phyloP scores from a whole-genome alignment of 495 filamentous ascomycete genomes.

The Astrothelium subdiscretum region DNA sequence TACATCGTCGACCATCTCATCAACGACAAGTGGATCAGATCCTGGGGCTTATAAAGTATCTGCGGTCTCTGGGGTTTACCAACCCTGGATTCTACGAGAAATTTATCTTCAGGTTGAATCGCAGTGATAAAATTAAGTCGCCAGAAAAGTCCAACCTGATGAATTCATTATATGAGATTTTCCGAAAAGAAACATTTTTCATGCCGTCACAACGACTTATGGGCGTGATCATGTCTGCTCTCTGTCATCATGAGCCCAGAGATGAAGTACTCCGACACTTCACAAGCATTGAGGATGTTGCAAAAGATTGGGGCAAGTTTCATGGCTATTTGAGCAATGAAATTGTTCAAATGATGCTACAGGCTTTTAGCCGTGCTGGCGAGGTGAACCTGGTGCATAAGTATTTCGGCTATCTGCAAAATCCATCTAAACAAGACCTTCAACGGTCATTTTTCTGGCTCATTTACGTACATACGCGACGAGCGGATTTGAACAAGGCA shows the following conservation, averaged over 20 bases:
- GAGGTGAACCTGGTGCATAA: conserved; percentile 38
- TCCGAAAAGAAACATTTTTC: neutral
- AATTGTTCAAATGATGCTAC: conserved; percentile 19
- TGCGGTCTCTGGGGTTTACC: conserved; percentile 7
- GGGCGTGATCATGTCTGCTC: neutral
- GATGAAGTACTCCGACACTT: conserved; percentile 1
- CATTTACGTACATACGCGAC: conserved; percentile 53
- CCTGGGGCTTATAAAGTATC: neutral
- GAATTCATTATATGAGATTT: neutral
- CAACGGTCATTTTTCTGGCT: conserved; percentile 31
- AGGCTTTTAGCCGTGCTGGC: conserved; percentile 42
- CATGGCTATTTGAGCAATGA: conserved; percentile 10
- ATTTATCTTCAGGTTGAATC: conserved; percentile 1
- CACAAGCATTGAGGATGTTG: conserved; percentile 8
- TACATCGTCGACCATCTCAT: conserved; percentile 6
- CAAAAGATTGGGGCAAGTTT: conserved; percentile 13
- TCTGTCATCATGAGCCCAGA: neutral
- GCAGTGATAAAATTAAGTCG: neutral
- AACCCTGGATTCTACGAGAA: conserved; percentile 5
- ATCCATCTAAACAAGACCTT: conserved; percentile 23
- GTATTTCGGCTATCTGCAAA: conserved; percentile 43
- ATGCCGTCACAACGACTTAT: neutral
- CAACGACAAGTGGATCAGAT: neutral
- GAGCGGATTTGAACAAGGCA: conserved; percentile 48
- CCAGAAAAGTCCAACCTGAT: neutral